These are phyloP conservation scores for Raffaelea deltoideospora DNA, from an alignment of 2,329 filamentous ascomycete genomes.

Conservation along the genomic window DNA sequence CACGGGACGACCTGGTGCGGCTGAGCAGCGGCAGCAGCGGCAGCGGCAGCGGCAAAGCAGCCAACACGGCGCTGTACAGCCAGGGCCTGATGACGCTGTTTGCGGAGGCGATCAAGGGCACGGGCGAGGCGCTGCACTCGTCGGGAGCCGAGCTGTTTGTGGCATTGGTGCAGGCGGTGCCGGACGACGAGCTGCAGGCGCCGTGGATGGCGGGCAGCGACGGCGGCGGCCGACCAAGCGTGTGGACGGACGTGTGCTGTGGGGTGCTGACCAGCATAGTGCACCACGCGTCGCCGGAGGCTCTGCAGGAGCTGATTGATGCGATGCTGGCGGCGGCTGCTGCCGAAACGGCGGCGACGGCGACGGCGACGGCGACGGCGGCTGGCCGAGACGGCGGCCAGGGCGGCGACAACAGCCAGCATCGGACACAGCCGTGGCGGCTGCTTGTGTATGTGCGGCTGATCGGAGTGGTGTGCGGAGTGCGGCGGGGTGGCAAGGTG, in stretches of 20 bases:
- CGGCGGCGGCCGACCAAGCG: too few species aligned
- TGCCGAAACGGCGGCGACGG: constrained; percentile 21
- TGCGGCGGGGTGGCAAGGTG: constrained; percentile 67
- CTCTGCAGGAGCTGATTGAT: constrained; percentile 54
- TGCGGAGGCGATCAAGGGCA: constrained; percentile 60
- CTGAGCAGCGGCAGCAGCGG: constrained; percentile 9
- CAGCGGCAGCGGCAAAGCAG: constrained; percentile 17
- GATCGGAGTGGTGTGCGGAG: constrained; percentile 56
- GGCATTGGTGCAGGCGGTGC: constrained; percentile 34
- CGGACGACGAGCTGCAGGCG: constrained; percentile 30
- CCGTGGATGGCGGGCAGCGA: too few species aligned
- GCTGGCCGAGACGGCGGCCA: constrained; percentile 8
- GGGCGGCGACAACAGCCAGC: too few species aligned
- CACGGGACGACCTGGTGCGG: constrained; percentile 58
- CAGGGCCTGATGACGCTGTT: constrained; percentile 88
- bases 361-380: constrained; percentile 18
- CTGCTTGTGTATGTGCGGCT: constrained; percentile 38
- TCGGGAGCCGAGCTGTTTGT: constrained; percentile 38
- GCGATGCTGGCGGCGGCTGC: constrained; percentile 39
- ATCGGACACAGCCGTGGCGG: too few species aligned
- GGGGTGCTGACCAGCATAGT: constrained; percentile 70
- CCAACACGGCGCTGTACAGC: constrained; percentile 45
- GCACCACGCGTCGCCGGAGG: constrained; percentile 64
- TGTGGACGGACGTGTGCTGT: constrained; percentile 54
- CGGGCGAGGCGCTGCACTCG: constrained; percentile 44